phyloP scores from a whole-genome alignment of 129 eudicot genomes.

The Heracleum sosnowskyi region DNA sequence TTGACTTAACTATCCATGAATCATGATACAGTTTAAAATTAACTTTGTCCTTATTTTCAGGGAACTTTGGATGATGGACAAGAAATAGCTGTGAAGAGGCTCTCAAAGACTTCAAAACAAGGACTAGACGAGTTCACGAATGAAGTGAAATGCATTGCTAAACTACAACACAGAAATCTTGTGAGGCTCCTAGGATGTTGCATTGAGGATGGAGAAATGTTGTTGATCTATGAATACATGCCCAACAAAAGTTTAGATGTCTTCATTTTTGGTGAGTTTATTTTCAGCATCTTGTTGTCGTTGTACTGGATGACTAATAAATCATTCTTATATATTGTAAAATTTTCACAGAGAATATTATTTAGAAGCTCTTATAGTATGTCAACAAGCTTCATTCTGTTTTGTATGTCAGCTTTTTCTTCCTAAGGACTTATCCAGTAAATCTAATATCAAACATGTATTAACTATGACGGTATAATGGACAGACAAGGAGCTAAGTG shows the following conservation, averaged over 20 bases:
- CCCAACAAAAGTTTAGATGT: constrained; percentile 9
- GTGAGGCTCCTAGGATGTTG: constrained; percentile 28
- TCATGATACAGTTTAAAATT: not conserved
- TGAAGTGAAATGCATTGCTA: constrained; percentile 14
- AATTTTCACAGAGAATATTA: not conserved
- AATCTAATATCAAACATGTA: not conserved
- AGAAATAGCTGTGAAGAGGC: constrained; percentile 6
- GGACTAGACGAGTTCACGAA: constrained; percentile 12
- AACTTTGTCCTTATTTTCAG: not conserved
- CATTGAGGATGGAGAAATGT: constrained; percentile 21
- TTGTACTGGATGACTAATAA: not conserved
- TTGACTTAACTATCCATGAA: not conserved
- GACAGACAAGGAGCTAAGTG: not conserved
- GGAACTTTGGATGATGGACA: constrained; percentile 5
- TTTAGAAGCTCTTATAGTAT: not conserved
- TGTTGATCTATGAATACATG: constrained; percentile 13
- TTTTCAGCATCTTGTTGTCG: not conserved
- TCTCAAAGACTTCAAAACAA: constrained; percentile 13
- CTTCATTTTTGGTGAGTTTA: constrained; percentile 3
- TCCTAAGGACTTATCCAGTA: not conserved
- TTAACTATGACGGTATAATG: not conserved
- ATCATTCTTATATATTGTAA: not conserved
- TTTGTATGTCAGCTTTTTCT: not conserved
- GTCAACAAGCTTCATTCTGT: not conserved
- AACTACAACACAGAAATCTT: constrained; percentile 28